A percentile compares a stretch with the other conserved stretches of the same genome.
phyloP scores from a whole-genome alignment of 176 grass and related monocot genomes.

The Cenchrus purpureus region DNA sequence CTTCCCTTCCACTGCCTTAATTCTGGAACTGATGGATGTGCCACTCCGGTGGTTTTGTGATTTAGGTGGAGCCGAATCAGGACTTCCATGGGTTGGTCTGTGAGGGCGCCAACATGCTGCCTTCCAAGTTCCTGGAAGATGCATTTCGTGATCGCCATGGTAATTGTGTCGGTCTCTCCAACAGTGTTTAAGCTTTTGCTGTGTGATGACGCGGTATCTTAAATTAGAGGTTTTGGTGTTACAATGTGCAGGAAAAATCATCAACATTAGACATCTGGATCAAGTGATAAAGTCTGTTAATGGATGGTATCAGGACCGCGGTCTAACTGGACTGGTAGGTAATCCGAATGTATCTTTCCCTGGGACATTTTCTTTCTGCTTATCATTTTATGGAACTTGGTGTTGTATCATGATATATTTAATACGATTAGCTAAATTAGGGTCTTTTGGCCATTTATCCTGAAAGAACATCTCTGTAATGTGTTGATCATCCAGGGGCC shows the following conservation, averaged over 20 bases:
- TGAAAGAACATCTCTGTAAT: not conserved
- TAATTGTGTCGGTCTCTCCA: slow-evolving; percentile 30
- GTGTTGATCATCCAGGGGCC: not conserved
- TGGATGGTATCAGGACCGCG: slow-evolving; percentile 81
- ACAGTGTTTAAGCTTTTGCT: not conserved
- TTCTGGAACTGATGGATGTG: slow-evolving; percentile 29
- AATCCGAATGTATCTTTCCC: not conserved
- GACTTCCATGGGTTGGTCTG: slow-evolving; percentile 89
- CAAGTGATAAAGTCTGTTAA: slow-evolving; percentile 86
- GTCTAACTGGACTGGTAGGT: slow-evolving; percentile 84
- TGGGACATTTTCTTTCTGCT: not conserved
- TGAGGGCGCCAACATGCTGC: slow-evolving; percentile 88
- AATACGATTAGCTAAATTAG: slow-evolving; percentile 4
- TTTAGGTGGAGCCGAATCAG: slow-evolving; percentile 98
- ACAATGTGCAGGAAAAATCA: slow-evolving; percentile 88
- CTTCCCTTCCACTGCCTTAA: not conserved
- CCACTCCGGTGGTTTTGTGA: slow-evolving; percentile 3
- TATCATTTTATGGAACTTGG: not conserved
- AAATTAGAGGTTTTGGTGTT: slow-evolving; percentile 43
- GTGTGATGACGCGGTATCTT: not conserved
- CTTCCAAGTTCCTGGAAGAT: slow-evolving; percentile 87
- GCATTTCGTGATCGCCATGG: slow-evolving; percentile 76
- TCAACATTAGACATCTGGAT: slow-evolving; percentile 94
- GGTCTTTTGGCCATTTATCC: not conserved
- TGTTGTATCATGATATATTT: slow-evolving; percentile 5